Percentiles rank a stretch among this genome's conserved stretches.
These are phyloP conservation scores for Neopestalotiopsis sp. DNA, from an alignment of 2,329 filamentous ascomycete genomes.

Conservation along the genomic window DNA sequence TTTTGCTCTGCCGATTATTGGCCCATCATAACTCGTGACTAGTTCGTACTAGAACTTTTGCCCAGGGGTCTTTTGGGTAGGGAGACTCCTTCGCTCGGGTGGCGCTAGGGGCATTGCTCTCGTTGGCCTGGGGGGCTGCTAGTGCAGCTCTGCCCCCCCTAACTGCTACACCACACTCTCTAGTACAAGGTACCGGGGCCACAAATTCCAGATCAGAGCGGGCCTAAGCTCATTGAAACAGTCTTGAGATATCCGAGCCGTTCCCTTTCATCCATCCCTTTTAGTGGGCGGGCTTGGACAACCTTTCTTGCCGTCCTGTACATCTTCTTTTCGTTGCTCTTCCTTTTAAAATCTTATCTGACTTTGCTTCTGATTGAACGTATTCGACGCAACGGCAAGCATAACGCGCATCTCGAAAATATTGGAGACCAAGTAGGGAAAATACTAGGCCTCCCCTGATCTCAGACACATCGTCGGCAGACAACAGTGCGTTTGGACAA, in stretches of 20 bases:
- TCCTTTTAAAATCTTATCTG: not conserved
- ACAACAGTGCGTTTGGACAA: slow-evolving; percentile 2
- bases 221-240: slow-evolving; percentile 17
- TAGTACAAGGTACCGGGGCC: not conserved
- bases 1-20: not conserved
- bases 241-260: not conserved
- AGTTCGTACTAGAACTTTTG: not conserved
- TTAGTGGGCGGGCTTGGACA: not conserved
- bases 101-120: not conserved
- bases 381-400: not conserved
- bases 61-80: not conserved
- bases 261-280: not conserved
- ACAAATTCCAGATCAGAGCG: slow-evolving; percentile 12
- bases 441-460: not conserved
- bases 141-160: not conserved
- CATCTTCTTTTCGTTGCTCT: not conserved
- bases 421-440: not conserved
- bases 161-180: not conserved
- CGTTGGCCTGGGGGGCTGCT: not conserved
- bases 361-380: not conserved
- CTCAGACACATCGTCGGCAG: not conserved
- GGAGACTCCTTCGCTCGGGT: not conserved
- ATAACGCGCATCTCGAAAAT: too few species aligned
- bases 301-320: not conserved
- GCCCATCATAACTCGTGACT: not conserved